Evolutionary conservation across 75 land plant genomes (phyloP), one percentile per base, ranked within the genome.

Genomic region (Ceratopteris richardii): DNA sequence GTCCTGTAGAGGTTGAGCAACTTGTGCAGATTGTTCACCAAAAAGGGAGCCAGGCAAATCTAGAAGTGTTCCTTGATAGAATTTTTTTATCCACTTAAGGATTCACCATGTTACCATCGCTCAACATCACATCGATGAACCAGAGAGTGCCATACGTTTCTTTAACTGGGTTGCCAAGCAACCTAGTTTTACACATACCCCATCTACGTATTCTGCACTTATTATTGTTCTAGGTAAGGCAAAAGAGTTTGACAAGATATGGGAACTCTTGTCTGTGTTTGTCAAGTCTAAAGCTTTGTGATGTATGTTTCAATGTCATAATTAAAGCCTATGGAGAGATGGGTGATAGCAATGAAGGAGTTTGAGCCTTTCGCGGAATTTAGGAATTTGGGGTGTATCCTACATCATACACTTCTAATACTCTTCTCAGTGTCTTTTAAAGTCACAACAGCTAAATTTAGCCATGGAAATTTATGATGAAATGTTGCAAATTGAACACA

Each of bases 131-230:
- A 52, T 73, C 17, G 40, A 50, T 47, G 56, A 65, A 20, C 36
- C 80, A 9, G 76, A 68, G 9, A 86, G 67, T 13, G 86, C 90
- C 1, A 70, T 82, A 33, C 59, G 58, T 41, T 87, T 90, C 70
- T 90, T 90, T 68, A 65, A 77, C 7, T 90, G 90, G 96, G 85
- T 80, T 2, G 92, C 77, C 60, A 66, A 76, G 63, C 58, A 80
- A n/a, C 79, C 81, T 1, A 81, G 80, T 22, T 82, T 74, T 61
- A 56, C 47, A 20, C 96, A 67, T 41, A 31, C 27, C 27, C 20
- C 39, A n/a, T 29, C 43, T 21, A 67, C 70, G 39, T 67, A 67
- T 56, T 51, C 42, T 41, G 41, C 47, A 16, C 60, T 67, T 44
- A 60, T 60, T 44, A 59, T 51, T 28, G 29, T 62, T 1, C 68